Conservation (phyloP, 139 green algal species). For the Helicosporidium sp. region DNA sequence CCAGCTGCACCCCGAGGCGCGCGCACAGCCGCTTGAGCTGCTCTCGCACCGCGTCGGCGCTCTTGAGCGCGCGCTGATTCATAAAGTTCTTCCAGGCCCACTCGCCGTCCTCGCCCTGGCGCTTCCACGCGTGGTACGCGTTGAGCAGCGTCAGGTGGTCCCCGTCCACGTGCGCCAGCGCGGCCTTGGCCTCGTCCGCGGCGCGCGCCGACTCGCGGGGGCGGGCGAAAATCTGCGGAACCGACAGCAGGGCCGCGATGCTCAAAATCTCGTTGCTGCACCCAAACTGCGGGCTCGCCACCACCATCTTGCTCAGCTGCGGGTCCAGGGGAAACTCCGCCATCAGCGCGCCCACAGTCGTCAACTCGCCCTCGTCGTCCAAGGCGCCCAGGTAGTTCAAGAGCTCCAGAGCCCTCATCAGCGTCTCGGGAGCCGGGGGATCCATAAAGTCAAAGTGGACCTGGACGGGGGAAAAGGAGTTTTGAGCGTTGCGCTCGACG, state of each 20-base stretch:
- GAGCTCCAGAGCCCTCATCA: conserved; percentile 96
- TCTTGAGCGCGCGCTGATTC: conserved; percentile 76
- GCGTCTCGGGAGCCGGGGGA: conserved; percentile 90
- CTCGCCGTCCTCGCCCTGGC: conserved; percentile 50
- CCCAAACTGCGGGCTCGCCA: conserved; percentile 70
- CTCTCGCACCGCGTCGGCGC: conserved; percentile 76
- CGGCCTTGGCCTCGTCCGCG: conserved; percentile 86
- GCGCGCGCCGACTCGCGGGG: conserved; percentile 68
- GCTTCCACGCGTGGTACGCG: conserved; percentile 96
- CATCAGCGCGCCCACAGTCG: conserved; percentile 78
- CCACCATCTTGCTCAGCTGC: conserved; percentile 95
- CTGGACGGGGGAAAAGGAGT: conserved; percentile 16
- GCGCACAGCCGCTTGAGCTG: conserved; percentile 73
- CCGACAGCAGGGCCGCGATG: conserved; percentile 85
- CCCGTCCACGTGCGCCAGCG: conserved; percentile 86
- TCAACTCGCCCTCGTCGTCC: conserved; percentile 93
- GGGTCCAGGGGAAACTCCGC: conserved; percentile 95
- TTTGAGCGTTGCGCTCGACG: background rate
- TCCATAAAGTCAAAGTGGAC: conserved; percentile 99
- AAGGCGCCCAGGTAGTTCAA: conserved; percentile 98
- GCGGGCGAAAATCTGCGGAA: conserved; percentile 84
- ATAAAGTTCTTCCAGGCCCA: conserved; percentile 97
- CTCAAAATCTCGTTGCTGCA: conserved; percentile 93
- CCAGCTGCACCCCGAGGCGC: conserved; percentile 48
- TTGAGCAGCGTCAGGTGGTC: conserved; percentile 98